Conservation (phyloP, 495 filamentous ascomycete species). For the Lepidopterella palustris region DNA sequence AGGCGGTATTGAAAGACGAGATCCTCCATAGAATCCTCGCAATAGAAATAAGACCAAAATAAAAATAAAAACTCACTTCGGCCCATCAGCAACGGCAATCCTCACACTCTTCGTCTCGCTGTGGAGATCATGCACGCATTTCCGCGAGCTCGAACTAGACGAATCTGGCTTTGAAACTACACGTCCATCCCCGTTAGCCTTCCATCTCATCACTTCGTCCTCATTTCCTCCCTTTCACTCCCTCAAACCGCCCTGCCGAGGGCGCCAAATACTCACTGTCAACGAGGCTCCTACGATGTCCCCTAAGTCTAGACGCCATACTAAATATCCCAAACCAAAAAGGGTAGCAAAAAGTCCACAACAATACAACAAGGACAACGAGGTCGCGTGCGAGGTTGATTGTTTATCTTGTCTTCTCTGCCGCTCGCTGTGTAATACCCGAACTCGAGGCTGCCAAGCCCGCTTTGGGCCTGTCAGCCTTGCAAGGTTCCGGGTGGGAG, state of each 20-base stretch:
- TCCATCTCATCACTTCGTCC: no score
- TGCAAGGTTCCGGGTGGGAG: no score
- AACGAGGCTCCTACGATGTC: not conserved
- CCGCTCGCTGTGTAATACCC: no score
- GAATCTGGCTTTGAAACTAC: not conserved
- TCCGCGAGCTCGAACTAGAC: not conserved
- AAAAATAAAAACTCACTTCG: not conserved
- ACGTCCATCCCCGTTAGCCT: no score
- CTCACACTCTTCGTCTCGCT: not conserved
- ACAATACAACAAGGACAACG: no score
- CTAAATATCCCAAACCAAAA: no score
- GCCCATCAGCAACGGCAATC: not conserved
- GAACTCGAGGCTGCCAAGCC: no score
- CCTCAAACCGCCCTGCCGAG: not conserved
- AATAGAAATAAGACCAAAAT: not conserved
- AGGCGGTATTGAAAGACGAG: not conserved
- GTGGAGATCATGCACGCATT: not conserved
- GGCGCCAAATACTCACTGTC: not conserved
- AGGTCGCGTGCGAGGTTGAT: no score
- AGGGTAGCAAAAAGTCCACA: no score
- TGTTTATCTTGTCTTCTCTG: no score
- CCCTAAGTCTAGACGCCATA: no score
- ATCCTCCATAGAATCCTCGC: not conserved
- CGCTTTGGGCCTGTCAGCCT: no score
- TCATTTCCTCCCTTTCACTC: not conserved